Evolutionary conservation across 345 rosid genomes (phyloP), one percentile per base, ranked within the genome.

Genomic region (Syzygium aromaticum): DNA sequence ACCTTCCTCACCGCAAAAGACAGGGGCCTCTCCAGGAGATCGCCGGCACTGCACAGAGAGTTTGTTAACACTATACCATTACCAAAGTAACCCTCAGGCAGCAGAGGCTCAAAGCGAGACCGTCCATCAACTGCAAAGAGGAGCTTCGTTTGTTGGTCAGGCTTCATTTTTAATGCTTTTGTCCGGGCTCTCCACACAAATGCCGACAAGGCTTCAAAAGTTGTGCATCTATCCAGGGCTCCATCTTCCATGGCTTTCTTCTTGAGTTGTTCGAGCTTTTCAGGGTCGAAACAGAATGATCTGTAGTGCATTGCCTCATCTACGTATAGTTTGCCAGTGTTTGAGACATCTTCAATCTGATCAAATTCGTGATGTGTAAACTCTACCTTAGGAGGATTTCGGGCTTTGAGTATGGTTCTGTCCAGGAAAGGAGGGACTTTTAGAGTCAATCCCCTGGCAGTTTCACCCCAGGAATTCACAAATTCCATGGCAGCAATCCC

Each of bases 91-190:
- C 98, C 96, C 86, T 91, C 51, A 16, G 98, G 98, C 77, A 95
- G 90, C 22, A 93, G 91, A 12, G 98, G 98, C 83, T 84, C 88
- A 52, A 96, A 97, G 91, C 93, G 90, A 8, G 92, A 52, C 89
- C 98, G 91, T 73, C 99, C 98, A 86, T 96, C 99, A 17, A 93
- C 98, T 27, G 99, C 97, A 67, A 97, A 97, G 43, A 96, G 96
- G 52, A 96, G 93, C 89, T 97, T 97, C 15, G 93, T 93, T 84
- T 90, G 92, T 90, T 97, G 98, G n/a, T 94, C 91, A 25, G 95
- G 94, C 61, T 89, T 88, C 92, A 95, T 90, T 61, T 84, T 89
- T 51, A 95, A 54, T 73, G 98, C 95, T 88, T 92, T 90, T n/a
- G 95, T 92, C 61, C 98, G 90, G 52, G 97, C 94, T 90, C 89